Conservation (phyloP, 2,329 filamentous ascomycete genomes). For the Aspergillus thermomutatus region DNA sequence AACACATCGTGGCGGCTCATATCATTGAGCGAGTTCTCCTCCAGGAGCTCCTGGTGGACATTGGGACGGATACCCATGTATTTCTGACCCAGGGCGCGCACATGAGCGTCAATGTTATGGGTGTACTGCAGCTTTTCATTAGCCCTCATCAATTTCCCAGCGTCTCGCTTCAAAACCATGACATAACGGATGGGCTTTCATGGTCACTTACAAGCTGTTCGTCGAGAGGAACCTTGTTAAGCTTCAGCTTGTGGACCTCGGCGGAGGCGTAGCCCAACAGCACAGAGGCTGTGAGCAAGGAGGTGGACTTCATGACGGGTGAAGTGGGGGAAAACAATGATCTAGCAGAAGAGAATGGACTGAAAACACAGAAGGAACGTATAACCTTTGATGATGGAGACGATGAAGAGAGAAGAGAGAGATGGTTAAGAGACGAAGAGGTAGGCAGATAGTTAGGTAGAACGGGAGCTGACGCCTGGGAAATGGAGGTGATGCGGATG, state of each 20-base stretch:
- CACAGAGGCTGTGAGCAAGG: conserved; percentile 73
- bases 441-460: conserved; percentile 6
- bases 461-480: conserved; percentile 27
- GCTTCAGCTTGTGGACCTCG: conserved; percentile 91
- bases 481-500: conserved; percentile 16
- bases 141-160: not conserved
- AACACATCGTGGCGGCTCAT: conserved; percentile 75
- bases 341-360: not conserved
- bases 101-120: conserved; percentile 75
- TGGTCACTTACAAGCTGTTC: conserved; percentile 77
- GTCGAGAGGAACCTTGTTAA: conserved; percentile 89
- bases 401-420: conserved; percentile 22
- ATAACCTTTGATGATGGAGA: conserved; percentile 14
- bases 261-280: conserved; percentile 81
- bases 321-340: conserved; percentile 5
- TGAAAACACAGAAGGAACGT: conserved; percentile 5
- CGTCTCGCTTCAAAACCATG: not conserved
- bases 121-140: conserved; percentile 56
- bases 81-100: conserved; percentile 85
- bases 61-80: conserved; percentile 82
- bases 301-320: conserved; percentile 74
- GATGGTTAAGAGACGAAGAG: conserved; percentile 18
- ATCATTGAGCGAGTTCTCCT: conserved; percentile 63
- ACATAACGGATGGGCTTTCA: not conserved
- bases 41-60: conserved; percentile 72